Percentiles rank a stretch among this genome's conserved stretches.
phyloP scores from a whole-genome alignment of 495 filamentous ascomycete species.

The Penicillium chermesinum region DNA sequence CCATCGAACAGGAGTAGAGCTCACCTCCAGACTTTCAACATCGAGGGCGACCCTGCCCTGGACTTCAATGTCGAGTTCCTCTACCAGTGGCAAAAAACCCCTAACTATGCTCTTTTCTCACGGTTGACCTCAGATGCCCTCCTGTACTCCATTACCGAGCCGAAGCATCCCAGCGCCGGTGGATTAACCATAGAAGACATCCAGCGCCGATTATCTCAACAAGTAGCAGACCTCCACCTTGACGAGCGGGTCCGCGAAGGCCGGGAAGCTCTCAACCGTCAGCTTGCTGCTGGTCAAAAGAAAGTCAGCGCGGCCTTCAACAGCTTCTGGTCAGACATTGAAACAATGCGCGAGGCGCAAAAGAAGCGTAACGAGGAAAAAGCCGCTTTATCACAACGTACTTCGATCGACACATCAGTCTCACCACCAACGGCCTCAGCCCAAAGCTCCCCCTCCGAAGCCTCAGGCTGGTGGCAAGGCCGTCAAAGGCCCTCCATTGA shows the following conservation, averaged over 20 bases:
- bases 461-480: slow-evolving; percentile 24
- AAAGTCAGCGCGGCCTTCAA: slow-evolving; percentile 80
- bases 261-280: slow-evolving; percentile 70
- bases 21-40: slow-evolving; percentile 37
- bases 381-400: slow-evolving; percentile 30
- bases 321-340: slow-evolving; percentile 84
- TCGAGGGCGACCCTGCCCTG: slow-evolving; percentile 75
- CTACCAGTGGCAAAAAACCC: slow-evolving; percentile 74
- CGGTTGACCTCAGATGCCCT: slow-evolving; percentile 72
- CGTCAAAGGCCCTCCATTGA: slow-evolving; percentile 49
- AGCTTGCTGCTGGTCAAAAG: slow-evolving; percentile 75
- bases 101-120: slow-evolving; percentile 84
- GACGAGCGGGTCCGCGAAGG: slow-evolving; percentile 77
- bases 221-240: slow-evolving; percentile 80
- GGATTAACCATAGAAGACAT: slow-evolving; percentile 92
- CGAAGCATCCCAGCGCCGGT: slow-evolving; percentile 89
- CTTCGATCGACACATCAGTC: slow-evolving; percentile 24
- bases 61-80: slow-evolving; percentile 75
- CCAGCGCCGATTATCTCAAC: slow-evolving; percentile 81
- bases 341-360: slow-evolving; percentile 77
- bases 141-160: slow-evolving; percentile 89
- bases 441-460: slow-evolving; percentile 17
- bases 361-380: slow-evolving; percentile 61
- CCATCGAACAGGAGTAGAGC: slow-evolving; percentile 25
- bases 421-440: slow-evolving; percentile 21